Conservation (phyloP, 2,329 filamentous ascomycete genomes). For the Nemania diffusa region DNA sequence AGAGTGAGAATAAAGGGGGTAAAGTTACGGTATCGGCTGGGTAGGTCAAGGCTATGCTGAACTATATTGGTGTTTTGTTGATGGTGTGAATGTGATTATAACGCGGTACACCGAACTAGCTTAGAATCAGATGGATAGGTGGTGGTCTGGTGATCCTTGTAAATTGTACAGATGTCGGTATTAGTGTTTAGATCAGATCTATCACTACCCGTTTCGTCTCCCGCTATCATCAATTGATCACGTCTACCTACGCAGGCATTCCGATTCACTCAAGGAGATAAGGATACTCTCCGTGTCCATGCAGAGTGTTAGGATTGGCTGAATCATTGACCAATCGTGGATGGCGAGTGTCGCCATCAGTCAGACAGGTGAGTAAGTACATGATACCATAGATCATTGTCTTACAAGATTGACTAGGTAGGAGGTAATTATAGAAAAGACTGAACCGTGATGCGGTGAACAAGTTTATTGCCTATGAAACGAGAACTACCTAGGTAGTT, state of each 20-base stretch:
- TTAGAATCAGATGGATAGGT: no score
- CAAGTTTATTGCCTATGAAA: no score
- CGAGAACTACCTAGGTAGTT: no score
- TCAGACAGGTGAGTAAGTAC: neutral
- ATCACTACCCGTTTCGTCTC: neutral
- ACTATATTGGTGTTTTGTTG: conserved; percentile 1
- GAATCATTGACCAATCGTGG: conserved; percentile 1
- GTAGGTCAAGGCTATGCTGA: neutral
- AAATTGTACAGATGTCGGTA: neutral
- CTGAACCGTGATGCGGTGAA: neutral
- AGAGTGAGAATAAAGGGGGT: neutral
- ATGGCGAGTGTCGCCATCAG: neutral
- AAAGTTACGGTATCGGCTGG: neutral
- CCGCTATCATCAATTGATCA: neutral
- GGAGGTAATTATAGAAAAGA: no score
- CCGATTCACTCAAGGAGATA: conserved; percentile 19
- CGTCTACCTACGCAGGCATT: conserved; percentile 8
- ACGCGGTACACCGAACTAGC: neutral
- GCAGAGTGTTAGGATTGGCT: conserved; percentile 3
- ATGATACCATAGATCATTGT: neutral
- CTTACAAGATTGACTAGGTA: neutral
- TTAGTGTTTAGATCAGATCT: neutral
- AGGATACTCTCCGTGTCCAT: conserved; percentile 1
- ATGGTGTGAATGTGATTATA: conserved; percentile 6
- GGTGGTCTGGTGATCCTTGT: neutral